Conservation (phyloP, 2,329 filamentous ascomycete species). For the Fusarium buharicum region DNA sequence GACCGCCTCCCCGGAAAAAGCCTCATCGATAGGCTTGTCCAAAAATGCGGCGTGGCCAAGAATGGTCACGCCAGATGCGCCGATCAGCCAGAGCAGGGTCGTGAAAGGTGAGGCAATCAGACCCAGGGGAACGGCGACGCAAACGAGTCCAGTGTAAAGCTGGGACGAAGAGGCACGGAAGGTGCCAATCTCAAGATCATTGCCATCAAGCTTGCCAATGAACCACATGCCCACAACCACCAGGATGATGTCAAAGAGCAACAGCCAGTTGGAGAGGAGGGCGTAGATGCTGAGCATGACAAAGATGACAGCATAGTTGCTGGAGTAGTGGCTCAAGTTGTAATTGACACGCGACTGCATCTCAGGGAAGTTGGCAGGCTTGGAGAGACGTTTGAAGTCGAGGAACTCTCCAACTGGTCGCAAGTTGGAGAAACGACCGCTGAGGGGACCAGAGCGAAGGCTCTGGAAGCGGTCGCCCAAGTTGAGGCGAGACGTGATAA, state of each 20-base stretch:
- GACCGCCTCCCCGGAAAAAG: constrained; percentile 99
- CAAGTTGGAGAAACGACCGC: constrained; percentile 89
- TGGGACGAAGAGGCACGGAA: constrained; percentile 89
- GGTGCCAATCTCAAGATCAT: constrained; percentile 86
- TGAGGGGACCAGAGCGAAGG: constrained; percentile 81
- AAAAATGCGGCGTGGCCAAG: constrained; percentile 94
- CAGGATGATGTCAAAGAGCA: constrained; percentile 93
- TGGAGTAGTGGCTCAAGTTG: constrained; percentile 96
- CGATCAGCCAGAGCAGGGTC: constrained; percentile 94
- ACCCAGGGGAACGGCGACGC: constrained; percentile 84
- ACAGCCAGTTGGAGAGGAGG: constrained; percentile 83
- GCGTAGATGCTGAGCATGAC: constrained; percentile 96
- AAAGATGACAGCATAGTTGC: constrained; percentile 96
- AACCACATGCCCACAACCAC: constrained; percentile 88
- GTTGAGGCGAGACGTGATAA: constrained; percentile 90
- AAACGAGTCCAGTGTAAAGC: constrained; percentile 88
- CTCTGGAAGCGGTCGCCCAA: constrained; percentile 85
- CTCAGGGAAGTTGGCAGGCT: constrained; percentile 90
- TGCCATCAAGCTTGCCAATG: constrained; percentile 89
- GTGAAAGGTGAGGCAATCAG: constrained; percentile 85
- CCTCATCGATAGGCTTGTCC: constrained; percentile 99
- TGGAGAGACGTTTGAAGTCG: constrained; percentile 94
- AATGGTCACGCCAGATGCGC: constrained; percentile 92
- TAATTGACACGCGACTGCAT: constrained; percentile 94
- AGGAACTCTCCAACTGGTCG: constrained; percentile 92